Conservation (phyloP, 2,329 filamentous ascomycete genomes). For the Trichophyton verrucosum region DNA sequence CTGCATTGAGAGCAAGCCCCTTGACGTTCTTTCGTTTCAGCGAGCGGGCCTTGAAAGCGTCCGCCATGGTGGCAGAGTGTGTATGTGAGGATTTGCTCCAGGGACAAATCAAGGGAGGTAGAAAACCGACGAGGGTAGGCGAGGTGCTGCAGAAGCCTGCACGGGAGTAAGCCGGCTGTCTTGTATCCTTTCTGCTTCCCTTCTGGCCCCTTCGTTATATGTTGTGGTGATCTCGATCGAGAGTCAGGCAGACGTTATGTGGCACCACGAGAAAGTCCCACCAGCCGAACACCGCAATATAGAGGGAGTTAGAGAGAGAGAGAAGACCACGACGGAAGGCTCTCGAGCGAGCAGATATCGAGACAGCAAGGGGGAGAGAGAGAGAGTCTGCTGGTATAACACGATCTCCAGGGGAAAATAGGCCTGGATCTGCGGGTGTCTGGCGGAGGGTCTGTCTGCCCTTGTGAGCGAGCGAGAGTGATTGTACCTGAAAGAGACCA, state of each 20-base stretch:
- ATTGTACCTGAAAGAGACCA: neutral
- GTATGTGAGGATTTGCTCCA: neutral
- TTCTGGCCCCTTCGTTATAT: neutral
- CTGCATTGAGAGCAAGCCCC: conserved; percentile 74
- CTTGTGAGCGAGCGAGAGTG: no score
- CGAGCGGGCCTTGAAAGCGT: conserved; percentile 55
- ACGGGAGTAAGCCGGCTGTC: neutral
- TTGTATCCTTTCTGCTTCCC: neutral
- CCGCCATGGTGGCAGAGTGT: conserved; percentile 36
- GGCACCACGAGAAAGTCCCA: neutral
- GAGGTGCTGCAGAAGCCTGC: neutral
- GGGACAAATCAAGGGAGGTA: neutral
- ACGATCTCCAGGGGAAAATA: no score
- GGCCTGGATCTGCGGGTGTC: no score
- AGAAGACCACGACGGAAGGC: neutral
- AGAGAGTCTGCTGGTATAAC: neutral
- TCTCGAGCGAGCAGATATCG: no score
- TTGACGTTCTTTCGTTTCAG: conserved; percentile 99
- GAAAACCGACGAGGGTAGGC: neutral
- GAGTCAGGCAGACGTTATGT: neutral
- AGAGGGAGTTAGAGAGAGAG: neutral
- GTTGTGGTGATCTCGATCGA: neutral
- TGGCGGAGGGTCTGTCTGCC: no score
- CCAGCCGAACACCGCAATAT: neutral
- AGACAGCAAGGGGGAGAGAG: neutral